These are phyloP conservation scores for Testicularia cyperi DNA, from an alignment of 1,284 basidiomycete species.

Conservation along the genomic window DNA sequence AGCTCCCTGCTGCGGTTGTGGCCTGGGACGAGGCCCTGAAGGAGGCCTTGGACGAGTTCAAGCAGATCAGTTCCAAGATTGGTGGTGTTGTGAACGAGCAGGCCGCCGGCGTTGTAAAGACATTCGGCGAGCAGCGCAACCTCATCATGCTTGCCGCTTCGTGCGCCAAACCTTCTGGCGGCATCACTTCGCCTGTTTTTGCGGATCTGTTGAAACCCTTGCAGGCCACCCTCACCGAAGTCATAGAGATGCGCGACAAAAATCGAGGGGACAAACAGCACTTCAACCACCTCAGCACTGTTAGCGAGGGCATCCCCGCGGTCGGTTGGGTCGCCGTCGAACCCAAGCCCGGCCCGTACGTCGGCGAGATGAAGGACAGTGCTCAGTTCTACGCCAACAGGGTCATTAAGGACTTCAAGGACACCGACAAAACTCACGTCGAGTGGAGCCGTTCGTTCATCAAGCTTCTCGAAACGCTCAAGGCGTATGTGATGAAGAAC, in stretches of 20 bases:
- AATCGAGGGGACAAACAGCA: slow-evolving; percentile 79
- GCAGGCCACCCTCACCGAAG: slow-evolving; percentile 72
- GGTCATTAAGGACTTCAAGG: slow-evolving; percentile 89
- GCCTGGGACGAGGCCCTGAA: slow-evolving; percentile 77
- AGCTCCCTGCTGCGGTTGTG: slow-evolving; percentile 68
- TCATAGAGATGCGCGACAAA: slow-evolving; percentile 78
- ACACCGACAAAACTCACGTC: slow-evolving; percentile 76
- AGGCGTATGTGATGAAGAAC: slow-evolving; percentile 80
- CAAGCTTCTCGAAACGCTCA: slow-evolving; percentile 74
- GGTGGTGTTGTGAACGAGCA: slow-evolving; percentile 69
- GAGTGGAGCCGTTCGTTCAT: slow-evolving; percentile 83
- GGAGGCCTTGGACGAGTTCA: slow-evolving; percentile 72
- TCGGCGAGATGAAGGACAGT: slow-evolving; percentile 84
- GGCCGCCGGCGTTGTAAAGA: slow-evolving; percentile 71
- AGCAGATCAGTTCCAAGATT: slow-evolving; percentile 73
- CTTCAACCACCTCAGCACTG: slow-evolving; percentile 76
- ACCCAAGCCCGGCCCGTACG: slow-evolving; percentile 77
- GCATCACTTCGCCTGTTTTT: slow-evolving; percentile 67
- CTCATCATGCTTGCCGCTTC: slow-evolving; percentile 71
- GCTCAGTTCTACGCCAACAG: slow-evolving; percentile 87
- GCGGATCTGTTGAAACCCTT: slow-evolving; percentile 72
- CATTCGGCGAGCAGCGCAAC: slow-evolving; percentile 71
- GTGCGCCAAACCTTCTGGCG: slow-evolving; percentile 71
- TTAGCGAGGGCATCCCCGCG: slow-evolving; percentile 80
- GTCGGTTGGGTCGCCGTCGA: slow-evolving; percentile 87